phyloP scores from a whole-genome alignment of 352 stramenopile species.

The Pythium periplocum region DNA sequence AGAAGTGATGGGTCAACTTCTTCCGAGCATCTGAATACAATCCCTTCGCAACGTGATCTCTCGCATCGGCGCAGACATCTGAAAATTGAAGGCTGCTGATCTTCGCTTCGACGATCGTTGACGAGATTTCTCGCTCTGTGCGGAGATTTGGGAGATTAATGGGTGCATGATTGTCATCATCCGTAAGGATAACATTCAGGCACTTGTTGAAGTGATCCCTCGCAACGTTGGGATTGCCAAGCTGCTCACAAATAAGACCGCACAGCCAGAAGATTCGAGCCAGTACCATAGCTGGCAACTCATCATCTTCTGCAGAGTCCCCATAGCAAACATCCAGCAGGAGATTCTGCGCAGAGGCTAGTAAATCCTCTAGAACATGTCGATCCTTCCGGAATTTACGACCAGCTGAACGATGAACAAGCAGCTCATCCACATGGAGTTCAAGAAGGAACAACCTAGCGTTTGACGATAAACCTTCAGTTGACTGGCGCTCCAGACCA shows the following conservation, averaged over 20 bases:
- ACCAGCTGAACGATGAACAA: neutral
- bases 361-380: neutral
- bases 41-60: conserved; percentile 25
- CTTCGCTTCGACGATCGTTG: conserved; percentile 36
- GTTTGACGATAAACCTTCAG: conserved; percentile 21
- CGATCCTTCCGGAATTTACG: too few species aligned
- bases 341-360: conserved; percentile 15
- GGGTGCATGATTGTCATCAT: neutral
- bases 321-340: conserved; percentile 13
- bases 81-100: conserved; percentile 47
- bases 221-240: conserved; percentile 29
- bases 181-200: conserved; percentile 16
- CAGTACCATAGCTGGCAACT: conserved; percentile 3
- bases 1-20: conserved; percentile 44
- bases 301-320: neutral
- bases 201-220: conserved; percentile 60
- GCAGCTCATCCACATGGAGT: conserved; percentile 43
- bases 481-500: neutral
- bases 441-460: conserved; percentile 57
- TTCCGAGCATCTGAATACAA: conserved; percentile 36
- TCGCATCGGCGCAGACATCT: conserved; percentile 48
- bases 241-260: conserved; percentile 41
- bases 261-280: conserved; percentile 57
- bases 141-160: conserved; percentile 48
- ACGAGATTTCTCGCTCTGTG: conserved; percentile 26